Base-by-base conservation (phyloP, 225 moss, liverwort and hornwort species). In the Polytrichum commune region DNA sequence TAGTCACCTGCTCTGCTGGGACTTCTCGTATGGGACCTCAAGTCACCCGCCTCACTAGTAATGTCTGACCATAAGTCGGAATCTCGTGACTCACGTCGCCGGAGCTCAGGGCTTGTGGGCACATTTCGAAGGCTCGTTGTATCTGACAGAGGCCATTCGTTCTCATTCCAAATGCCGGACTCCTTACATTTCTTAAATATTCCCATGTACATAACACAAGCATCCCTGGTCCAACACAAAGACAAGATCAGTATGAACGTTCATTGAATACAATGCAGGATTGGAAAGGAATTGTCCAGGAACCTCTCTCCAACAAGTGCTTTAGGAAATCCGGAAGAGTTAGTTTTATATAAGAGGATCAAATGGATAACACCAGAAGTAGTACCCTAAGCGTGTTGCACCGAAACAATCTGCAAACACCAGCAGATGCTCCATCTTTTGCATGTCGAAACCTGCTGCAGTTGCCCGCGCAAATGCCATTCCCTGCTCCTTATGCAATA, bases 401-500 rank as follows among this genome's bases (percentile, higher is more conserved):
- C 93, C 93, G 67, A 97, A 97, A 69, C 92, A 92, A 73, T 97
- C 91, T 24, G 93, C 84, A 81, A 97, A 93, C 55, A 92, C 92
- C 67, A 97, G 74, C 56, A 97, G 79, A 76, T 97, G 93, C 69
- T 93, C 93, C 96, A 97, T 97, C 66, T 94, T 90, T 54, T 91
- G 90, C 84, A 94, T 85, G 69, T 97, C 96, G 35, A 97, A 97
- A 3, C 96, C 96, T 70, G 96, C 96, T 35, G 96, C 96, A 57
- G 96, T 90, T 35, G 96, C 96, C 55, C 96, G 86, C 5, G 96
- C 93, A 33, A 97, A 93, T 3, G 93, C 96, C 93, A 97, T 97
- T n/a, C 93, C 86, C 68, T 97, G 96, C 69, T 97, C 93, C 72
- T 97, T 97, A 4, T 97, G 96, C 82, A 97, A 66, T 72, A 97